Base-by-base conservation (phyloP, 23 red algal genomes). In the Cyanidioschyzon merolae region DNA sequence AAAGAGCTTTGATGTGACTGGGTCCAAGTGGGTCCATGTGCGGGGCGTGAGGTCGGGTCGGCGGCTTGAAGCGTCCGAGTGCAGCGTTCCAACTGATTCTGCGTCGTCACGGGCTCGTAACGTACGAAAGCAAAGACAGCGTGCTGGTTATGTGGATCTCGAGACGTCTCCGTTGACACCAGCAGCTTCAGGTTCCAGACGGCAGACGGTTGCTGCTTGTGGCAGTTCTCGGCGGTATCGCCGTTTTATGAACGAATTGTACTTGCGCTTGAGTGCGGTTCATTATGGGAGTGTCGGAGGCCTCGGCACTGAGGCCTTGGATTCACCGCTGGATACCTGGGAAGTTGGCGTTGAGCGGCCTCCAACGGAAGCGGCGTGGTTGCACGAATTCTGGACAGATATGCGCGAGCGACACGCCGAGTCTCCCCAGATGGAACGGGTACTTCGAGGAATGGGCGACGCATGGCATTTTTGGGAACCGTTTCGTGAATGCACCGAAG, bases 401-500 rank as follows among this genome's bases (percentile, higher is more conserved):
- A 32, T 71, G 63, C 63, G 63, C 29, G 63, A 71, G 29, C 63
- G 63, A 7, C 63, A 7, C 16, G 16, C n/a, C 16, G 16, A 71
- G 12, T 25, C 63, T 7, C 63, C 63, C 16, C n/a, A 7, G 32
- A 7, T 71, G 63, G 63, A 71, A 32, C 63, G 29, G 21, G 29
- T 71, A 7, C 63, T 71, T 7, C 63, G 63, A 27, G 63, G 63
- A 3, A 32, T 7, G 12, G 63, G 63, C 63, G 63, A 71, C 63
- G 63, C 63, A 7, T 71, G 63, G 63, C 12, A 32, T 35, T 27
- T 25, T 27, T 71, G 63, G 63, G 63, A 71, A 27, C 63, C 63
- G 63, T 71, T 71, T 35, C 63, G 63, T 71, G 32, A 71, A 25
- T 71, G 63, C 63, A 71, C 63, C 16, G 63, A 71, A 27, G 63